A percentile compares a stretch with the other conserved stretches of the same genome.
Evolutionary conservation across 208 protist species (phyloP).

Genomic region (Wallacemonas rigidus): DNA sequence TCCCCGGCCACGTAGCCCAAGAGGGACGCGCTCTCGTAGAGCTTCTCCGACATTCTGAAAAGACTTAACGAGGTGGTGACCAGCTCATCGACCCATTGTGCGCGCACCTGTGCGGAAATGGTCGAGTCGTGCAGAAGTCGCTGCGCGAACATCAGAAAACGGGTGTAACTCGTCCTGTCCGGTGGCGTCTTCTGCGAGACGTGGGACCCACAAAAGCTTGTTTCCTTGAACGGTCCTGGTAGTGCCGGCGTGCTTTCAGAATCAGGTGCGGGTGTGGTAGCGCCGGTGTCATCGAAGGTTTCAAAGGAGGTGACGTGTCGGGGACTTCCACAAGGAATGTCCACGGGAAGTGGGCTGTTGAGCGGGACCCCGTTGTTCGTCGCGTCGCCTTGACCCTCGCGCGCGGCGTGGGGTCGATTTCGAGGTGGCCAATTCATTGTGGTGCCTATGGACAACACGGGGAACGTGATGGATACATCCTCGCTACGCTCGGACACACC

Average conservation of each 20-base stretch:
- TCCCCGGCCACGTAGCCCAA: neutral
- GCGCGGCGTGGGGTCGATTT: too few species aligned
- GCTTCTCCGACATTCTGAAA: conserved; percentile 24
- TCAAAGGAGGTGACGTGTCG: neutral
- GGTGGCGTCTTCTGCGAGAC: neutral
- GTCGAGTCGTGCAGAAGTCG: neutral
- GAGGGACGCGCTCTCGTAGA: conserved; percentile 16
- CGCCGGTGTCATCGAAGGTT: neutral
- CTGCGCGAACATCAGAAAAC: neutral
- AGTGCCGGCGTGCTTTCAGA: neutral
- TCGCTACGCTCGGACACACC: neutral
- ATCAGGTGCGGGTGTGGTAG: neutral
- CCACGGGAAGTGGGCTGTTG: too few species aligned
- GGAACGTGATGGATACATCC: neutral
- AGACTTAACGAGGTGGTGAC: conserved; percentile 22
- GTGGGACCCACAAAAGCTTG: neutral
- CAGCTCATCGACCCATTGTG: conserved; percentile 23
- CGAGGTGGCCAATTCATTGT: neutral
- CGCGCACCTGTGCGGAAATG: neutral
- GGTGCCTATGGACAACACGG: conserved; percentile 1
- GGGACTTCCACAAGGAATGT: too few species aligned
- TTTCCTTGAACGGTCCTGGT: neutral
- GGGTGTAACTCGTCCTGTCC: neutral
- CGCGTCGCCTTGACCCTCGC: too few species aligned
- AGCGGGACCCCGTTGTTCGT: too few species aligned